A percentile compares a stretch with the other conserved stretches of the same genome.
These are phyloP conservation scores for Sutorius australiensis DNA, from an alignment of 768 basidiomycete genomes.

Conservation along the genomic window DNA sequence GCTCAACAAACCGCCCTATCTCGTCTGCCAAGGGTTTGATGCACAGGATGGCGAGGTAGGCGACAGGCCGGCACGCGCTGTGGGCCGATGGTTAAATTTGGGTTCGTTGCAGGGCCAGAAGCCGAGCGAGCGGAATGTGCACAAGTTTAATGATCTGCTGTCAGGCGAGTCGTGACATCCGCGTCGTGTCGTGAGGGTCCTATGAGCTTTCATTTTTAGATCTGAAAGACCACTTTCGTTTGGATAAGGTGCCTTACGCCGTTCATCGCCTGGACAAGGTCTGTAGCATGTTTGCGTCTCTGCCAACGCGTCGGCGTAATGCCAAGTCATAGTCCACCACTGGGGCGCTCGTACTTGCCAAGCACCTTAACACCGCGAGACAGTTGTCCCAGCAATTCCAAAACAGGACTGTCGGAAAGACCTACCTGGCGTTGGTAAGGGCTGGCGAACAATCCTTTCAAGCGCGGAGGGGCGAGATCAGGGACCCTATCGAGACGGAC, in stretches of 20 bases:
- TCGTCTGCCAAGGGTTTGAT: constrained; percentile 48
- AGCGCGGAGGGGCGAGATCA: constrained; percentile 39
- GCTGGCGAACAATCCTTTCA: constrained; percentile 47
- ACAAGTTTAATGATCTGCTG: constrained; percentile 37
- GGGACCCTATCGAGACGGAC: constrained; percentile 37
- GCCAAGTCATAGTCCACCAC: constrained; percentile 49
- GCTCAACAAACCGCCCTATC: constrained; percentile 57
- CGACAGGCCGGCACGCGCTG: constrained; percentile 3
- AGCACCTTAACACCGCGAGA: constrained; percentile 39
- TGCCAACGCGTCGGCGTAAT: not conserved
- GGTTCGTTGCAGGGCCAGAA: constrained; percentile 12
- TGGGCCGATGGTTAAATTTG: not conserved
- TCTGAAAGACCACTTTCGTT: constrained; percentile 28
- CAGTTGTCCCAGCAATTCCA: constrained; percentile 56
- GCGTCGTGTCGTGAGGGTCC: constrained; percentile 1
- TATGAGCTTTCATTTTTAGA: constrained; percentile 19
- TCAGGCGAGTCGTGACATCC: constrained; percentile 26
- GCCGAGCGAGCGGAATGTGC: constrained; percentile 23
- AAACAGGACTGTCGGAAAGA: constrained; percentile 46
- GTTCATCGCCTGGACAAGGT: constrained; percentile 72
- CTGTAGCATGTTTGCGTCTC: not conserved
- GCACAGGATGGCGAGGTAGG: constrained; percentile 21
- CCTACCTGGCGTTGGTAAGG: constrained; percentile 62
- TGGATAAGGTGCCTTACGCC: constrained; percentile 39
- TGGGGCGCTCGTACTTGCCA: constrained; percentile 56